Evolutionary conservation across 805 yeast genomes (phyloP).

Genomic region (Monosporozyma unispora): DNA sequence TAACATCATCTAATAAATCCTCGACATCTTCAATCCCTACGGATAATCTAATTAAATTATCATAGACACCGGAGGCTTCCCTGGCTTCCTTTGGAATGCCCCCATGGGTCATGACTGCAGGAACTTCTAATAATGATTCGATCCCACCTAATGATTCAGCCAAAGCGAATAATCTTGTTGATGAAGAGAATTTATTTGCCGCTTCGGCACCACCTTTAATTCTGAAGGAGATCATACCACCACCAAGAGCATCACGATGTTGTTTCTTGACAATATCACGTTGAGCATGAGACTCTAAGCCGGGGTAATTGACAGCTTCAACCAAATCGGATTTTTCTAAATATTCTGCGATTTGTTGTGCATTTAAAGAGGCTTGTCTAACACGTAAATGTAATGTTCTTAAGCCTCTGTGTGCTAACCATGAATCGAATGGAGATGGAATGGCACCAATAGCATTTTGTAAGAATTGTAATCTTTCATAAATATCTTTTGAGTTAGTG

Average conservation of each 20-base stretch:
- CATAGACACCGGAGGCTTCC: constrained; percentile 72
- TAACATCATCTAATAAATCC: constrained; percentile 63
- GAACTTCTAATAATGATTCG: constrained; percentile 78
- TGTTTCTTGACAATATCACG: constrained; percentile 58
- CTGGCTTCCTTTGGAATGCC: constrained; percentile 76
- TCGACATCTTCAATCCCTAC: constrained; percentile 82
- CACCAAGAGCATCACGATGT: constrained; percentile 80
- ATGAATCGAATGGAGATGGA: constrained; percentile 83
- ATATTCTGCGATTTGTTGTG: constrained; percentile 60
- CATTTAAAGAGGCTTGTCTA: constrained; percentile 56
- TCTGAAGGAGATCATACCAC: constrained; percentile 87
- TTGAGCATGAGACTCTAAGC: constrained; percentile 56
- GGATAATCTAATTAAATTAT: constrained; percentile 71
- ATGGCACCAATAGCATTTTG: constrained; percentile 86
- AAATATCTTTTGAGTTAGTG: constrained; percentile 51
- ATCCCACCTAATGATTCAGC: constrained; percentile 91
- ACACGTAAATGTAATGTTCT: constrained; percentile 79
- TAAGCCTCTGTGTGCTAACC: constrained; percentile 89
- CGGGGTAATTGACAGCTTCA: constrained; percentile 72
- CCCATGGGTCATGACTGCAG: constrained; percentile 88
- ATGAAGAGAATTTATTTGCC: constrained; percentile 63
- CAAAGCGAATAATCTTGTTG: constrained; percentile 69
- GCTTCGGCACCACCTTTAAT: constrained; percentile 72
- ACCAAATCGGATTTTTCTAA: constrained; percentile 45
- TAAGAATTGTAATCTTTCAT: constrained; percentile 60